Conservation (phyloP, 2,329 filamentous ascomycete species). For the Aspergillus tubingensis region DNA sequence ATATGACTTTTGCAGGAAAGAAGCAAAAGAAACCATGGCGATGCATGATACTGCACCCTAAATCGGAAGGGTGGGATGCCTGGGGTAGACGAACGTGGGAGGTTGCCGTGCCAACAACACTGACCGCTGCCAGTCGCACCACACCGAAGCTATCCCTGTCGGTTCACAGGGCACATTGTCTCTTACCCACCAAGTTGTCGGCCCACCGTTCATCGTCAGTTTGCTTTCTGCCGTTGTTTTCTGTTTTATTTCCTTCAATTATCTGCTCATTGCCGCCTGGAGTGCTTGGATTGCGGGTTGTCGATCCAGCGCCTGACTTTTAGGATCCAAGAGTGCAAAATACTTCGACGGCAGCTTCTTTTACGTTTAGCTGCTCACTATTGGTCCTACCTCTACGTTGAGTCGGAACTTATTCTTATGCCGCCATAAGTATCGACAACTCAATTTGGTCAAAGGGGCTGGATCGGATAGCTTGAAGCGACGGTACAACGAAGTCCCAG, state of each 20-base stretch:
- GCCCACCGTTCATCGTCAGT: background rate
- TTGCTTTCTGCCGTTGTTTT: conserved; percentile 12
- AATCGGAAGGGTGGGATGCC: background rate
- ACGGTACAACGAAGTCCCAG: background rate
- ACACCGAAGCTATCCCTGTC: conserved; percentile 19
- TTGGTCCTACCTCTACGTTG: background rate
- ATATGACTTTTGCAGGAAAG: background rate
- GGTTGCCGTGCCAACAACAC: conserved; percentile 30
- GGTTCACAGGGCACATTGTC: background rate
- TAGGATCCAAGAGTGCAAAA: background rate
- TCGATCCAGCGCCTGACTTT: background rate
- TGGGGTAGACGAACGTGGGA: background rate
- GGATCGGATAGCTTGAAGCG: background rate
- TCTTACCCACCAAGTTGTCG: background rate
- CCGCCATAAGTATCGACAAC: background rate
- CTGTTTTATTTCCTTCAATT: conserved; percentile 1
- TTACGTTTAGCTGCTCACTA: background rate
- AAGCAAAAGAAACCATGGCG: background rate
- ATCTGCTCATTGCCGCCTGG: conserved; percentile 11
- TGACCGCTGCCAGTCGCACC: conserved; percentile 20
- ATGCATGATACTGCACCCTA: background rate
- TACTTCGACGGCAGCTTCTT: background rate
- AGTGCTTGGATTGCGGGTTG: background rate
- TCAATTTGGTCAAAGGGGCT: background rate
- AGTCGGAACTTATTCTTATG: background rate